Evolutionary conservation across 441 rosid genomes (phyloP).

Genomic region (Geranium incanum): DNA sequence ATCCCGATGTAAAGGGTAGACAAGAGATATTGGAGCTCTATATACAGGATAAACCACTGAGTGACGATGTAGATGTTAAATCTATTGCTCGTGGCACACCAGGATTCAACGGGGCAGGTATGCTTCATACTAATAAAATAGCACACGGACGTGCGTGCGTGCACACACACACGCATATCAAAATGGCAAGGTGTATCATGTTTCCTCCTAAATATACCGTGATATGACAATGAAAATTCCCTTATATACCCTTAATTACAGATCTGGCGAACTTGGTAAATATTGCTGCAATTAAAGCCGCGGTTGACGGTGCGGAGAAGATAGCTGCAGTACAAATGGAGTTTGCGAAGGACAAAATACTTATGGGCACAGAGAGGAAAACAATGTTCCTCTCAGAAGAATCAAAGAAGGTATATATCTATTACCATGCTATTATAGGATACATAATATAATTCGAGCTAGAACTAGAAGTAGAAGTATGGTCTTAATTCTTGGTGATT

Average conservation of each 20-base stretch:
- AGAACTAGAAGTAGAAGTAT: background rate
- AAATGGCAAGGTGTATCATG: background rate
- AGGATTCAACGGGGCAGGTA: conserved; percentile 97
- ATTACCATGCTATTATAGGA: background rate
- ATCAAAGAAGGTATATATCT: conserved; percentile 66
- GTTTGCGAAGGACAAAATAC: conserved; percentile 84
- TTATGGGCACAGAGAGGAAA: conserved; percentile 96
- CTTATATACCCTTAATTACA: conserved; percentile 20
- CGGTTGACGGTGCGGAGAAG: conserved; percentile 90
- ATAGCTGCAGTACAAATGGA: conserved; percentile 66
- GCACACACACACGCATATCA: conserved; percentile 1
- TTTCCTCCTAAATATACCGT: background rate
- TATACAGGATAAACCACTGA: conserved; percentile 82
- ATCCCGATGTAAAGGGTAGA: conserved; percentile 85
- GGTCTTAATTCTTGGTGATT: background rate
- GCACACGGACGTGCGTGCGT: background rate
- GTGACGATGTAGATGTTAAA: conserved; percentile 77
- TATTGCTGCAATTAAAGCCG: conserved; percentile 97
- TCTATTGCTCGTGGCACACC: conserved; percentile 97
- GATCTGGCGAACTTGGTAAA: conserved; percentile 96
- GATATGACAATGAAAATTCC: conserved; percentile 14
- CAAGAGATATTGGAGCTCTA: conserved; percentile 95
- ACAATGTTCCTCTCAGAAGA: conserved; percentile 93
- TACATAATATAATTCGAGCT: too few species aligned
- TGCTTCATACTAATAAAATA: conserved; percentile 17